Conservation (phyloP, 2,329 filamentous ascomycete genomes). For the Cercospora beticola region DNA sequence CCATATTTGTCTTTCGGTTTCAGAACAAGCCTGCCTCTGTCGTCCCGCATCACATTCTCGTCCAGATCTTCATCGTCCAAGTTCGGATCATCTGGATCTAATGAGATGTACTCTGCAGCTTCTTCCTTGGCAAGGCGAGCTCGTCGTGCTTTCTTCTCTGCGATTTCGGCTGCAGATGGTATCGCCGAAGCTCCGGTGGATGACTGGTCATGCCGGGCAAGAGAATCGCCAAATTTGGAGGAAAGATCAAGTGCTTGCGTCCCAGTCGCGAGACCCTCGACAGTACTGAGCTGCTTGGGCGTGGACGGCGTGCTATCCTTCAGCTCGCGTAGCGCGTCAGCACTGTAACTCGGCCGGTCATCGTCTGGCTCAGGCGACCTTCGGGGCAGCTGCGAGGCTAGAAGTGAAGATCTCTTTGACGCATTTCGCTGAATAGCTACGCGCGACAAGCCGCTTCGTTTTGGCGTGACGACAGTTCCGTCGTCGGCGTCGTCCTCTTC, state of each 20-base stretch:
- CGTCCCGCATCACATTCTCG: constrained; percentile 42
- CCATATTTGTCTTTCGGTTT: constrained; percentile 61
- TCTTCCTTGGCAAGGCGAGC: constrained; percentile 75
- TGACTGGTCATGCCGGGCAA: constrained; percentile 38
- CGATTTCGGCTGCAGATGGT: constrained; percentile 79
- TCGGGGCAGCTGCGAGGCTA: constrained; percentile 50
- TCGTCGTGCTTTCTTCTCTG: constrained; percentile 84
- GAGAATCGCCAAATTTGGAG: constrained; percentile 56
- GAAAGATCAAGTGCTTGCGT: constrained; percentile 46
- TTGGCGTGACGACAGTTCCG: constrained; percentile 59
- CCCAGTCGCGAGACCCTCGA: constrained; percentile 49
- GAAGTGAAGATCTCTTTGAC: constrained; percentile 52
- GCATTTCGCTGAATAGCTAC: constrained; percentile 68
- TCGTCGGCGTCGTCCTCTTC: constrained; percentile 55
- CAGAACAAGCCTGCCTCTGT: constrained; percentile 47
- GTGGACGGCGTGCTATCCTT: constrained; percentile 82
- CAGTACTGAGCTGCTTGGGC: constrained; percentile 59
- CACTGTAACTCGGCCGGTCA: constrained; percentile 76
- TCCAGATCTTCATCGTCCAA: constrained; percentile 45
- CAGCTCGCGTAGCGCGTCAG: constrained; percentile 81
- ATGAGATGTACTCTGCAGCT: constrained; percentile 59
- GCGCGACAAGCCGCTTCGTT: constrained; percentile 62
- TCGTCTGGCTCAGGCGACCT: constrained; percentile 53
- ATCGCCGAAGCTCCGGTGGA: constrained; percentile 52
- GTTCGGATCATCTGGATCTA: constrained; percentile 59